Conservation (phyloP, 257 asterid species). For the Solanum chmielewskii region DNA sequence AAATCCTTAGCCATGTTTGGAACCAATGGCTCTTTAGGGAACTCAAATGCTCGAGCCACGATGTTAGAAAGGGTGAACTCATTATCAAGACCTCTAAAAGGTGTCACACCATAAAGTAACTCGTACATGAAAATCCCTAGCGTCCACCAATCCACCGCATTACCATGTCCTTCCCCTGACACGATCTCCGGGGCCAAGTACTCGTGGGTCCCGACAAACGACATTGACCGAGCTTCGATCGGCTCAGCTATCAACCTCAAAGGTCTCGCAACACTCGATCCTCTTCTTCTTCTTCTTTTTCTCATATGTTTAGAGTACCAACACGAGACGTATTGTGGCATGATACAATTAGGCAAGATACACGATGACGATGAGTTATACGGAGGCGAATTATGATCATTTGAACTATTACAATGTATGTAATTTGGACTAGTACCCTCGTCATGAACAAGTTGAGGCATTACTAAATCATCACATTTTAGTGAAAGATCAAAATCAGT, state of each 20-base stretch:
- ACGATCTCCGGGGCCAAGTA: conserved; percentile 67
- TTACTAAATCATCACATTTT: conserved; percentile 28
- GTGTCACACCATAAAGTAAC: conserved; percentile 52
- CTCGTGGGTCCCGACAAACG: conserved; percentile 74
- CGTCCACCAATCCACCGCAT: conserved; percentile 81
- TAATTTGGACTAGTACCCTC: background rate
- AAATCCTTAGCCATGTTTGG: conserved; percentile 36
- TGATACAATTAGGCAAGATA: conserved; percentile 33
- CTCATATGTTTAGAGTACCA: background rate
- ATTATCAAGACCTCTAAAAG: conserved; percentile 44
- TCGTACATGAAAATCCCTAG: conserved; percentile 50
- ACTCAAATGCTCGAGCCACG: conserved; percentile 50
- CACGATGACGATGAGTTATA: conserved; percentile 23
- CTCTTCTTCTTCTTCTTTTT: conserved; percentile 2
- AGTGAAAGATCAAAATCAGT: conserved; percentile 74
- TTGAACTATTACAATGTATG: background rate
- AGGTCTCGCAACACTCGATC: background rate
- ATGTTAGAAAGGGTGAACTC: conserved; percentile 55
- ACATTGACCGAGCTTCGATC: conserved; percentile 52
- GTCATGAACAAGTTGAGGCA: conserved; percentile 34
- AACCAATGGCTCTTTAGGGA: conserved; percentile 50
- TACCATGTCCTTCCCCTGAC: conserved; percentile 71
- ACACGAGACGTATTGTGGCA: conserved; percentile 19
- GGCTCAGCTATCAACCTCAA: conserved; percentile 51
- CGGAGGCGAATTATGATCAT: background rate